These are phyloP conservation scores for Lachnum nothofagi DNA, from an alignment of 2,329 filamentous ascomycete species.

Conservation along the genomic window DNA sequence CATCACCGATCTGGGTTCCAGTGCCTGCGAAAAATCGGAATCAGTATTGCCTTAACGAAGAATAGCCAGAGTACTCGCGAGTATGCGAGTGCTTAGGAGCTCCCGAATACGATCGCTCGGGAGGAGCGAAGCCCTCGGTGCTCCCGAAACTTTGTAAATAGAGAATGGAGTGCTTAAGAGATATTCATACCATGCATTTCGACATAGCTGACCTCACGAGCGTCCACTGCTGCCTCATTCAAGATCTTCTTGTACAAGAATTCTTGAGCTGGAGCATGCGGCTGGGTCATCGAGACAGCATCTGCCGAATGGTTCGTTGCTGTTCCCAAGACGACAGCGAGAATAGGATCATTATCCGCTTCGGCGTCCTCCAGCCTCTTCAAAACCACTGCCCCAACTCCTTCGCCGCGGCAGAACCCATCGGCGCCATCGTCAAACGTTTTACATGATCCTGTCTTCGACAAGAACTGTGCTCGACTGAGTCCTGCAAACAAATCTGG, in stretches of 20 bases:
- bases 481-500: constrained; percentile 31
- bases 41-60: too few relatives aligned
- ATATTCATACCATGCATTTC: constrained; percentile 92
- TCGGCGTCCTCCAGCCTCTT: constrained; percentile 47
- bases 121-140: too few relatives aligned
- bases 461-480: constrained; percentile 30
- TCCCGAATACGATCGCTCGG: too few relatives aligned
- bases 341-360: constrained; percentile 46
- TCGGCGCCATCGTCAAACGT: constrained; percentile 45
- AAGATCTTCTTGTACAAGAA: constrained; percentile 67
- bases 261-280: constrained; percentile 72
- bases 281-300: constrained; percentile 77
- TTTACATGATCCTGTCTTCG: constrained; percentile 42
- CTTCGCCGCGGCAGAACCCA: constrained; percentile 52
- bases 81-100: too few relatives aligned
- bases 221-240: constrained; percentile 67
- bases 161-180: too few relatives aligned
- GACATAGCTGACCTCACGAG: constrained; percentile 73
- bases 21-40: too few relatives aligned
- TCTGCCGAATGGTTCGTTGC: constrained; percentile 79
- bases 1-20: constrained; percentile 79
- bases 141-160: too few relatives aligned
- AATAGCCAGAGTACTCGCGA: too few relatives aligned
- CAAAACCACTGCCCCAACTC: constrained; percentile 43
- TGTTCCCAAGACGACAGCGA: constrained; percentile 59